phyloP scores from a whole-genome alignment of 1,284 basidiomycete species.

The Cryptococcus jaspeensis region DNA sequence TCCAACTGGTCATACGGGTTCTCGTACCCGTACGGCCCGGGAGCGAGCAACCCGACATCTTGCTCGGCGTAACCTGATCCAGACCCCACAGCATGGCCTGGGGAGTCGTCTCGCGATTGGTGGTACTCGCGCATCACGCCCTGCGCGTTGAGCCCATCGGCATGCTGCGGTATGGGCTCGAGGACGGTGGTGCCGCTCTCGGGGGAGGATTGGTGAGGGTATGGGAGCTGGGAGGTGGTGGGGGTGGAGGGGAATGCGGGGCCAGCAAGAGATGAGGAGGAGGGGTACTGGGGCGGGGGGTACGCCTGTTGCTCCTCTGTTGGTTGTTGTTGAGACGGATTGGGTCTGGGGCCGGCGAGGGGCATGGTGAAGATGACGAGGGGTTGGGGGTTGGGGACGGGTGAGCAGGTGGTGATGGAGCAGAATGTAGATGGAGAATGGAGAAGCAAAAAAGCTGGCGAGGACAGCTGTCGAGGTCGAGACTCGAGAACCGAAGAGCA shows the following conservation, averaged over 20 bases:
- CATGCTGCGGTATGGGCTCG: slow-evolving; percentile 1
- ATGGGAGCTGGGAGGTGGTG: slow-evolving; percentile 12
- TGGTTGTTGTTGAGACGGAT: slow-evolving; percentile 5
- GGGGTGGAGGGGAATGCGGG: slow-evolving; percentile 5
- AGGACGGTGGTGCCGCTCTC: slow-evolving; percentile 12
- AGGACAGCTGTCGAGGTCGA: no score
- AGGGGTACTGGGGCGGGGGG: background rate
- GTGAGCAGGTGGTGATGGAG: no score
- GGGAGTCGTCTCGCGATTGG: background rate
- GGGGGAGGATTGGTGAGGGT: slow-evolving; percentile 20
- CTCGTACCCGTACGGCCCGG: slow-evolving; percentile 13
- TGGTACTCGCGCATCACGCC: slow-evolving; percentile 9
- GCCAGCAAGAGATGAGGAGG: background rate
- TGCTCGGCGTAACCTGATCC: slow-evolving; percentile 4
- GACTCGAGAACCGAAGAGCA: no score
- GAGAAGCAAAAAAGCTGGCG: no score
- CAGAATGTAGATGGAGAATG: no score
- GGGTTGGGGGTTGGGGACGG: no score
- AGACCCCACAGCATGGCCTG: no score
- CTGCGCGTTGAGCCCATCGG: slow-evolving; percentile 5
- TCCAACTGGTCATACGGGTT: slow-evolving; percentile 15
- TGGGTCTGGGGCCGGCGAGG: slow-evolving; percentile 17
- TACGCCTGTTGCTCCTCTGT: background rate
- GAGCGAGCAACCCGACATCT: slow-evolving; percentile 14
- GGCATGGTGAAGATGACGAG: slow-evolving; percentile 9